Conservation (phyloP, 352 stramenopile species). For the Halophytophthora polymorphica region DNA sequence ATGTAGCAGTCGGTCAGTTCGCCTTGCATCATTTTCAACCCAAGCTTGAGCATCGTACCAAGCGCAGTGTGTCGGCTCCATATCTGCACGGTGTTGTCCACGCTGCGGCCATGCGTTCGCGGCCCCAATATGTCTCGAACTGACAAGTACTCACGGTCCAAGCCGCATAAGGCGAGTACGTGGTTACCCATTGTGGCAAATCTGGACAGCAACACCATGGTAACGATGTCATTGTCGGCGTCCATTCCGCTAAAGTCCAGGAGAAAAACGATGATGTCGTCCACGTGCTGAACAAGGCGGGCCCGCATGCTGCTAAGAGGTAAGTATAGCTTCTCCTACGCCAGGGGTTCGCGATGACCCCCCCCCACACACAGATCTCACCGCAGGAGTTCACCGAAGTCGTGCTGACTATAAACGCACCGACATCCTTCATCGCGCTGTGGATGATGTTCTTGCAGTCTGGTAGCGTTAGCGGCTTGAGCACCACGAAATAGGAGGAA, state of each 20-base stretch:
- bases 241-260: slow-evolving; percentile 6
- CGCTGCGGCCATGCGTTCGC: no score
- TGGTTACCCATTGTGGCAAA: neutral
- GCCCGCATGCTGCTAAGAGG: neutral
- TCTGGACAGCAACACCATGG: slow-evolving; percentile 2
- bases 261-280: slow-evolving; percentile 10
- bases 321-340: neutral
- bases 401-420: no score
- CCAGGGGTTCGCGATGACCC: slow-evolving; percentile 1
- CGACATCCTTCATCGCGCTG: no score
- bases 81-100: no score
- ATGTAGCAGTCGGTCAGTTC: no score
- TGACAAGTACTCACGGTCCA: neutral
- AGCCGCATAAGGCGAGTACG: neutral
- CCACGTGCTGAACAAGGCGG: slow-evolving; percentile 5
- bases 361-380: no score
- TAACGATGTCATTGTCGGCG: neutral
- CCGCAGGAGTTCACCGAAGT: no score
- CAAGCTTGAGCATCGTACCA: no score
- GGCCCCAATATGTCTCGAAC: no score
- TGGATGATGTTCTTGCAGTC: no score
- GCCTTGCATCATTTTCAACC: no score
- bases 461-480: neutral
- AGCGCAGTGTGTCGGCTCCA: no score
- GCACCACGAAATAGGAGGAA: neutral